Percentiles rank a stretch among this genome's conserved stretches.
phyloP scores from a whole-genome alignment of 78 protist species.

The Dictyostelium purpureum region DNA sequence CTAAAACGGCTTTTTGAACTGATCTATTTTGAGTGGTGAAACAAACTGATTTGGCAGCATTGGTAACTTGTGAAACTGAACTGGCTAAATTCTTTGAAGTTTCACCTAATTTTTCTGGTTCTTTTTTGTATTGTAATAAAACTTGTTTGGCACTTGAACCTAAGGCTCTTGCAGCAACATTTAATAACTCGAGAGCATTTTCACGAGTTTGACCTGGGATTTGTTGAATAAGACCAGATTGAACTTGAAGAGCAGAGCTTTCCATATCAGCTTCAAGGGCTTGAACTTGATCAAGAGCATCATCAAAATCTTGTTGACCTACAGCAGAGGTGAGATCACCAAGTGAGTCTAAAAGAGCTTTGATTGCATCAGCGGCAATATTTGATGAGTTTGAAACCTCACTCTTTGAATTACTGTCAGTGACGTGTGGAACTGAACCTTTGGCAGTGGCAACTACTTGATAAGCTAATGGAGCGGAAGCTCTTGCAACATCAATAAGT shows the following conservation, averaged over 20 bases:
- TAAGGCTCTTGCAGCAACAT: conserved; percentile 70
- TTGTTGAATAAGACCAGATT: conserved; percentile 14
- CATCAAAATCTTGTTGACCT: conserved; percentile 74
- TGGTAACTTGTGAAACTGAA: conserved; percentile 72
- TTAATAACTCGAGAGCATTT: conserved; percentile 61
- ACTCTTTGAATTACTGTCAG: conserved; percentile 29
- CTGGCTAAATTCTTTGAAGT: conserved; percentile 50
- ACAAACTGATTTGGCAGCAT: conserved; percentile 79
- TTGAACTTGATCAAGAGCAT: conserved; percentile 69
- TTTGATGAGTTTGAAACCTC: conserved; percentile 41
- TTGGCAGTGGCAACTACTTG: conserved; percentile 69
- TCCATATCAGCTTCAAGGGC: conserved; percentile 78
- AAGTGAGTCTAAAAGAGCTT: conserved; percentile 68
- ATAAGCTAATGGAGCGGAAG: conserved; percentile 51
- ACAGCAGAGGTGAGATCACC: conserved; percentile 48
- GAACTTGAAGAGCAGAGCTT: conserved; percentile 2
- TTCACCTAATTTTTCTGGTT: conserved; percentile 76
- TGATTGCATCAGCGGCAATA: conserved; percentile 57
- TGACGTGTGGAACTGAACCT: conserved; percentile 55
- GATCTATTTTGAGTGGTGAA: conserved; percentile 49
- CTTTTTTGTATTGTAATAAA: conserved; percentile 44
- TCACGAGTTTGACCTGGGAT: conserved; percentile 76
- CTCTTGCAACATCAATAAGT: conserved; percentile 49
- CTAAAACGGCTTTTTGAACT: conserved; percentile 70
- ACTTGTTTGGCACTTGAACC: conserved; percentile 66